Evolutionary conservation across 768 basidiomycete genomes (phyloP), one percentile per base, ranked within the genome.

Genomic region (Tremella yokohamensis): DNA sequence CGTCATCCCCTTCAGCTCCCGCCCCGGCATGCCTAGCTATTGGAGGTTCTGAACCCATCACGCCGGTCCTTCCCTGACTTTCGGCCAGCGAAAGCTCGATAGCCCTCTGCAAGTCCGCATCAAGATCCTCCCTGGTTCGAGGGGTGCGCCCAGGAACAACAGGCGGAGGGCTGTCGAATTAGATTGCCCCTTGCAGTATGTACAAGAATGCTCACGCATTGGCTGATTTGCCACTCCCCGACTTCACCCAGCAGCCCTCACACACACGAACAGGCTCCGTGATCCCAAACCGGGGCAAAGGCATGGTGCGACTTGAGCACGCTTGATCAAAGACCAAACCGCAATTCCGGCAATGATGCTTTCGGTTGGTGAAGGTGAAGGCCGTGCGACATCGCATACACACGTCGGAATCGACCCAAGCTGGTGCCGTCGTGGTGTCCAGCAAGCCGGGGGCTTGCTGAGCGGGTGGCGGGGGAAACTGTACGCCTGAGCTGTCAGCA

Each of bases 341-440:
- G 77, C 96, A 99, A 75, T 97, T 97, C 13, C 96, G 85, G 74
- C 96, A 99, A 70, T 99, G 96, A 69, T 99, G 96, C 74, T 97
- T 97, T 51, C 96, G 84, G 73, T 98, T 98, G 26, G 92, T 96
- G 74, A 97, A 92, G 0, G 86, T 84, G 77, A 99, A 99, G 0
- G 89, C 75, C 0, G 88, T 86, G 16, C 96, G 84, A 76, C 96
- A 99, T 18, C 91, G 85, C 57, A 94, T 83, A 75, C 96, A 99
- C 15, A 92, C 84, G 47, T 96, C 90, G 0, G 91, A 91, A 74
- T 98, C 94, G 44, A 90, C 87, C 96, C 96, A 99, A 73, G 94
- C 89, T 1, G 96, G 96, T 0, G 96, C 78, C 15, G 70, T 73
- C 3, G 73, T 63, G n/a, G 74, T 72, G 0, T 66, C 63, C 13